Conservation (phyloP, 1,284 basidiomycete genomes). For the Albatrellus sp. region DNA sequence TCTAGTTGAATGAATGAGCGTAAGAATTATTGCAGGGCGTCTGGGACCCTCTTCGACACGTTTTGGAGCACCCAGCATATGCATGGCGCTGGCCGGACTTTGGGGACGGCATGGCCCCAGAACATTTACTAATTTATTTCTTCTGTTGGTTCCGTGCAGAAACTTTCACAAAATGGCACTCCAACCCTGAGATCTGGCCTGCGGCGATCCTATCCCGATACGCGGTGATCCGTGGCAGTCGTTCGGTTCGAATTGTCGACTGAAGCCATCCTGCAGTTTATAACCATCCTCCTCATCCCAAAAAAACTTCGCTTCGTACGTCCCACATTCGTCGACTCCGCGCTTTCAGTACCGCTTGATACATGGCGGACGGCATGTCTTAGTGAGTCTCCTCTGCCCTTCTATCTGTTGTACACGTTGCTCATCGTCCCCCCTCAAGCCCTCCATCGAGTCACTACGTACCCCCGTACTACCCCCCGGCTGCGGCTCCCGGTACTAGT, state of each 20-base stretch:
- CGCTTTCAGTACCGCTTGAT: constrained; percentile 18
- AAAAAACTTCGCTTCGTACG: constrained; percentile 10
- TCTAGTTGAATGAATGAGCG: too few relatives aligned
- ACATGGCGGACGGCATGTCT: constrained; percentile 46
- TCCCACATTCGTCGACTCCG: constrained; percentile 19
- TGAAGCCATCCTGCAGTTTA: constrained; percentile 8
- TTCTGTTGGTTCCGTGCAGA: constrained; percentile 11
- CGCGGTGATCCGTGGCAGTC: constrained; percentile 14
- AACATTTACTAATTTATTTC: constrained; percentile 8
- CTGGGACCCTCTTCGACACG: too few relatives aligned
- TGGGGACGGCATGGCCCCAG: constrained; percentile 6
- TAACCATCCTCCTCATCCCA: constrained; percentile 7
- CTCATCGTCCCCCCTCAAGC: constrained; percentile 16
- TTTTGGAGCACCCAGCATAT: constrained; percentile 5
- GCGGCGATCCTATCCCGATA: constrained; percentile 33
- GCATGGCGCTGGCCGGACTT: constrained; percentile 10
- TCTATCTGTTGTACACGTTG: constrained; percentile 9
- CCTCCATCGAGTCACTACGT: constrained; percentile 28
- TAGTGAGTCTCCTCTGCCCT: constrained; percentile 33
- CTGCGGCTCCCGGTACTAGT: constrained; percentile 9
- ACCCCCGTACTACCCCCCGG: constrained; percentile 14
- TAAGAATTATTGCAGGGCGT: too few relatives aligned
- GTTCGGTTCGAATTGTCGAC: constrained; percentile 10
- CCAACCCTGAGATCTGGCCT: constrained; percentile 47
- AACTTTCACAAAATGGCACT: constrained; percentile 9